Evolutionary conservation across 1,139 yeast species (phyloP).

Genomic region (Sugiyamaella xylanicola): DNA sequence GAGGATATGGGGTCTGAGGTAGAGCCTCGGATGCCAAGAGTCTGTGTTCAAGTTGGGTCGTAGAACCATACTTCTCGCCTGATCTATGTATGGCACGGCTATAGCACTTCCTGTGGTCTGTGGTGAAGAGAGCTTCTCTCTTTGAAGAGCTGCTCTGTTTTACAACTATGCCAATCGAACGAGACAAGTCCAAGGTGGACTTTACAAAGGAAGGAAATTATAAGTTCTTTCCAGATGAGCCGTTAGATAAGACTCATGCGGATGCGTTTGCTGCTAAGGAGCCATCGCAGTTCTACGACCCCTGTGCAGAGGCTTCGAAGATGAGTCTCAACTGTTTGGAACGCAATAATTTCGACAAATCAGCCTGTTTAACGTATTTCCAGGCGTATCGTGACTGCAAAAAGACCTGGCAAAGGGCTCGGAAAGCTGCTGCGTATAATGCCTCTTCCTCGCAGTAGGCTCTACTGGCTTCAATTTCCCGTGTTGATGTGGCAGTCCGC

Average conservation of each 20-base stretch:
- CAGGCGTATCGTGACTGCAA: constrained; percentile 92
- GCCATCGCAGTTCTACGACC: constrained; percentile 85
- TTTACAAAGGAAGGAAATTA: constrained; percentile 58
- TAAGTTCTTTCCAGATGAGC: constrained; percentile 84
- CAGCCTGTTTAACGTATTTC: constrained; percentile 80
- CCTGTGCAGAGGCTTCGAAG: constrained; percentile 85
- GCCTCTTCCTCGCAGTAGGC: not conserved
- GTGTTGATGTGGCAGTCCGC: too few relatives aligned
- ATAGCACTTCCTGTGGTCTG: too few relatives aligned
- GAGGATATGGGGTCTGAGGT: not conserved
- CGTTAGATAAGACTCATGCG: constrained; percentile 62
- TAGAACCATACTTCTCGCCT: too few relatives aligned
- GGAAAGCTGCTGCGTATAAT: constrained; percentile 15
- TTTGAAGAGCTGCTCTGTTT: not conserved
- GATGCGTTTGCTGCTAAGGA: constrained; percentile 65
- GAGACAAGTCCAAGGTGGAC: constrained; percentile 54
- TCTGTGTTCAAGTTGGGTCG: too few relatives aligned
- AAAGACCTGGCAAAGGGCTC: constrained; percentile 62
- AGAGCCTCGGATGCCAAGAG: not conserved
- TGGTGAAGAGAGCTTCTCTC: too few relatives aligned
- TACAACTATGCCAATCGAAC: constrained; percentile 28
- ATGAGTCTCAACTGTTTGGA: constrained; percentile 85
- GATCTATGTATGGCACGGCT: too few relatives aligned
- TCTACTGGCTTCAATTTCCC: too few relatives aligned
- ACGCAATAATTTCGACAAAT: constrained; percentile 71